phyloP scores from a whole-genome alignment of 371 early-diverging fungal genomes.

The Mortierella sp. region DNA sequence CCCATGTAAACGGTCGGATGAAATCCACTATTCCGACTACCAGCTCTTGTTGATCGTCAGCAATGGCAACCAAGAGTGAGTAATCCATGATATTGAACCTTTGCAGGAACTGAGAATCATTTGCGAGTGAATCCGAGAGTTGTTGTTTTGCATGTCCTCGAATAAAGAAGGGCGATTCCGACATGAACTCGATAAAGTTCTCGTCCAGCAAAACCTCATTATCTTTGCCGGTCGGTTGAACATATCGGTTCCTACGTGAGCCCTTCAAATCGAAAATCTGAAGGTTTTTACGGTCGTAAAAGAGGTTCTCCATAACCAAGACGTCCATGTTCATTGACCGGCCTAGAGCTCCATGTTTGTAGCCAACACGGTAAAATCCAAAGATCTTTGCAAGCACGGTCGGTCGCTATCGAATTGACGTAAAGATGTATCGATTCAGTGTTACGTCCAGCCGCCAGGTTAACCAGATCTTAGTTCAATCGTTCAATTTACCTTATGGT shows the following conservation, averaged over 20 bases:
- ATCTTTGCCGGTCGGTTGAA: constrained; percentile 84
- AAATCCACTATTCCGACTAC: constrained; percentile 97
- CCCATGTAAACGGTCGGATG: constrained; percentile 97
- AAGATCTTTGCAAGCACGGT: constrained; percentile 94
- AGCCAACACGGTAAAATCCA: constrained; percentile 91
- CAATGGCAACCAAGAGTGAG: constrained; percentile 88
- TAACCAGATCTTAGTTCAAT: not conserved
- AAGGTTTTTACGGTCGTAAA: constrained; percentile 80
- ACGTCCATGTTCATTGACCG: constrained; percentile 90
- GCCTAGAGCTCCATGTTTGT: constrained; percentile 84
- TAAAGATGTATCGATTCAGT: not conserved
- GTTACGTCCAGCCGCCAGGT: not conserved
- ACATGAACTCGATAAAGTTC: constrained; percentile 89
- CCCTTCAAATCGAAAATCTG: constrained; percentile 96
- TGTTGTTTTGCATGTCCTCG: constrained; percentile 88
- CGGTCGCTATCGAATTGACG: constrained; percentile 65
- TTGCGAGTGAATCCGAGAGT: constrained; percentile 82
- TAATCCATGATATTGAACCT: constrained; percentile 96
- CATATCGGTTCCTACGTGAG: constrained; percentile 93
- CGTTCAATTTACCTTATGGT: constrained; percentile 70
- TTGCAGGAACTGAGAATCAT: constrained; percentile 91
- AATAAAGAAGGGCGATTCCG: constrained; percentile 89
- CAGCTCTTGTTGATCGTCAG: constrained; percentile 84
- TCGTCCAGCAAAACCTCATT: constrained; percentile 94
- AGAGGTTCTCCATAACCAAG: constrained; percentile 96